Percentiles rank a stretch among this genome's conserved stretches.
These are phyloP conservation scores for Rhizopogon vinicolor DNA, from an alignment of 768 basidiomycete genomes.

Conservation along the genomic window DNA sequence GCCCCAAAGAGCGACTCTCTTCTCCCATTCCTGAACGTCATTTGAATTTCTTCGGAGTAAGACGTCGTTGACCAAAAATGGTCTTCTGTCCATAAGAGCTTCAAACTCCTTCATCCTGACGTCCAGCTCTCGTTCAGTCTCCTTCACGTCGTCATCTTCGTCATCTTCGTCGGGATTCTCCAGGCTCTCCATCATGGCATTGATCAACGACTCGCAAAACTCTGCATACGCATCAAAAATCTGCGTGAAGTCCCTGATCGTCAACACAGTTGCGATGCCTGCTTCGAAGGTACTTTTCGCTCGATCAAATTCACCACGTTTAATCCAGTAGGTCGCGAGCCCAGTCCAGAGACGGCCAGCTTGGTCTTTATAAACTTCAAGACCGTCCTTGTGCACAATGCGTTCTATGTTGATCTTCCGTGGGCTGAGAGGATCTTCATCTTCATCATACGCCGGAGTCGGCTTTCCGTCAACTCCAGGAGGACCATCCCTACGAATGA, in stretches of 20 bases:
- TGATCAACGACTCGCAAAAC: conserved; percentile 87
- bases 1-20: conserved; percentile 89
- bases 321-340: conserved; percentile 97
- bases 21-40: conserved; percentile 99
- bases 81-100: conserved; percentile 89
- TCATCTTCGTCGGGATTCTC: conserved; percentile 73
- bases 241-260: conserved; percentile 95
- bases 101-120: conserved; percentile 89
- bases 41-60: conserved; percentile 90
- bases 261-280: conserved; percentile 80
- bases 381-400: conserved; percentile 82
- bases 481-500: conserved; percentile 71
- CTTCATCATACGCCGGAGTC: conserved; percentile 60
- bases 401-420: conserved; percentile 81
- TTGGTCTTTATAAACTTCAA: conserved; percentile 91
- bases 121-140: conserved; percentile 83
- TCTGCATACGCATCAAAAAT: conserved; percentile 97
- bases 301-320: conserved; percentile 91
- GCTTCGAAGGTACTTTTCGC: conserved; percentile 86
- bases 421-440: conserved; percentile 72
- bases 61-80: conserved; percentile 96
- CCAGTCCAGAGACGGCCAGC: conserved; percentile 96
- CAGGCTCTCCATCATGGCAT: conserved; percentile 82
- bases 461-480: conserved; percentile 50
- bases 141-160: conserved; percentile 73